Base-by-base conservation (phyloP, 768 basidiomycete genomes). In the Hirschioporus abietinus region DNA sequence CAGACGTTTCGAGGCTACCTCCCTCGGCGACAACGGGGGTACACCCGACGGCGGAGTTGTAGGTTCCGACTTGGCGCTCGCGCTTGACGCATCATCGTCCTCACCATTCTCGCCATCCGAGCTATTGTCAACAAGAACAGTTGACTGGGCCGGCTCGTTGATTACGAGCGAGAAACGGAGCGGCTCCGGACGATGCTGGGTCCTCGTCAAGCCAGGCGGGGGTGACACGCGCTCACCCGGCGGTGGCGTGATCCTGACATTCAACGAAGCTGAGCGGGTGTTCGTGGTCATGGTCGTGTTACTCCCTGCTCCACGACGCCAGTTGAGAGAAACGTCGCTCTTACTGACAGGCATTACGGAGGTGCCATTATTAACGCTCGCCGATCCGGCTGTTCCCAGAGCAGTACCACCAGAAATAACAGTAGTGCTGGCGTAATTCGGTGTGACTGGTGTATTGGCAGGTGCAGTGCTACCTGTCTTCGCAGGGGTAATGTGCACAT, bases 1-100 rank as follows among this genome's bases (percentile, higher is more conserved):
- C 67, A 93, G 77, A 79, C 91, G 92, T 86, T 92, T 94, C 57
- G 88, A 76, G 12, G 88, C 92, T 78, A 93, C 92, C 78, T 94
- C 92, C 79, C 92, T 89, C 75, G 90, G 89, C 78, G 91, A 92
- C 71, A 93, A 86, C 65, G 88, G 85, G 68, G 77, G 78, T 35
- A 65, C 59, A 35, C 42, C 76, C 63, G 80, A 83, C 70, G 85
- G 85, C 12, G 92, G 90, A 1, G 91, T 92, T 58, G 88, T 86
- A 2, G 92, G 92, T 68, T 80, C 79, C 18, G 86, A 86, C 61
- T 78, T 77, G 20, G 88, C 90, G 25, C 85, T 86, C 24, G 81
- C 80, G 64, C 87, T 84, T 20, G 88, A 89, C 64, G 82, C 80
- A 34, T 78, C 77, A 58, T 88, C 85, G 24, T 81, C 86, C 58